phyloP scores from a whole-genome alignment of 2,329 filamentous ascomycete genomes.

The Talaromyces pinophilus region DNA sequence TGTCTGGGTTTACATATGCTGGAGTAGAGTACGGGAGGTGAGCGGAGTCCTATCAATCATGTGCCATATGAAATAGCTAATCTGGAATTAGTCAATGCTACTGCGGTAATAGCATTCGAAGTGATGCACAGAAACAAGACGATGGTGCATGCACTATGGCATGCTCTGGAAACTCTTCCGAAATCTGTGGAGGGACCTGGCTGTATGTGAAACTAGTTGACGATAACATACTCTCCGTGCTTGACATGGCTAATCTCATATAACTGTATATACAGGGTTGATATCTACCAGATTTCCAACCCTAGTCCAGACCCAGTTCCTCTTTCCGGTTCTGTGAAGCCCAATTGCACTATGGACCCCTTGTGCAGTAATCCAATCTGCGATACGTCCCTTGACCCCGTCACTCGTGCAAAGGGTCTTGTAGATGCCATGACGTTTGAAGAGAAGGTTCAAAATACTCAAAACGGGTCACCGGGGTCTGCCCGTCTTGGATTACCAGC shows the following conservation, averaged over 20 bases:
- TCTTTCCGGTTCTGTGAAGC: constrained; percentile 8
- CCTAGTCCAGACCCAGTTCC: constrained; percentile 7
- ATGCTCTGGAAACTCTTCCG: constrained; percentile 14
- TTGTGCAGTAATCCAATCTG: constrained; percentile 17
- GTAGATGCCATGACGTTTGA: constrained; percentile 14
- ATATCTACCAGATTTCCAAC: constrained; percentile 18
- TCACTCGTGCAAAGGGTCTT: constrained; percentile 4
- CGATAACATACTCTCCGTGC: too few relatives aligned
- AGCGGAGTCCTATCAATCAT: not conserved
- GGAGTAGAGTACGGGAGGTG: constrained; percentile 18
- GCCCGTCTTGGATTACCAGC: constrained; percentile 9
- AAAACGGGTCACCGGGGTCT: not conserved
- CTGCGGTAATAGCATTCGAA: not conserved
- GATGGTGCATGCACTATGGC: constrained; percentile 7
- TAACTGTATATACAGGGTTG: not conserved
- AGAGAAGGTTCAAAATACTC: constrained; percentile 14
- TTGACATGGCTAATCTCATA: too few relatives aligned
- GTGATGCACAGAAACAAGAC: not conserved
- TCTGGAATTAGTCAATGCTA: constrained; percentile 16
- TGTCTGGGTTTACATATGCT: constrained; percentile 11
- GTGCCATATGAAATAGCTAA: too few relatives aligned
- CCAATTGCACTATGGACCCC: constrained; percentile 8
- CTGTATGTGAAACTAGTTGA: constrained; percentile 1
- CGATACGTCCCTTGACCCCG: not conserved
- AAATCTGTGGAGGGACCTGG: constrained; percentile 15